Evolutionary conservation across 1,284 basidiomycete species (phyloP), one percentile per base, ranked within the genome.

Genomic region (Ceratobasidium sp.): DNA sequence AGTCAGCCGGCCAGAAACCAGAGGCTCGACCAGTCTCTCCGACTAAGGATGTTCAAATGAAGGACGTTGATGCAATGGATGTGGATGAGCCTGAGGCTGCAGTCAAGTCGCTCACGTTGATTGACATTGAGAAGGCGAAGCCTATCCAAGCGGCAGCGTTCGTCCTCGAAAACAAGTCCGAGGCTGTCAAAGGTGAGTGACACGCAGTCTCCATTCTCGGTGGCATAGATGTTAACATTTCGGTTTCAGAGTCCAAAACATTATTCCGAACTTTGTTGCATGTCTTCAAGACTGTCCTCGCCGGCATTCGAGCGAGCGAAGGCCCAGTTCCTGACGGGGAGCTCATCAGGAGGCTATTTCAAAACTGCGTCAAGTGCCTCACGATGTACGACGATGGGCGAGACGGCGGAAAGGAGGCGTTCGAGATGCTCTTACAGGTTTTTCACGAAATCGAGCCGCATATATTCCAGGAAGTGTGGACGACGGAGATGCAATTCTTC

Each of bases 381-480:
- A 89, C 92, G 15, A 87, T 97, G 64, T 95, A 95, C 83, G 96
- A 98, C 80, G 94, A 97, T 79, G 88, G 90, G 54, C 90, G 92
- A 66, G 96, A 98, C 79, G 91, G 93, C 77, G 71, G 73, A 22
- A 94, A 91, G 77, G 96, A 98, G 81, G 91, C 92, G 17, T 90
- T 97, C 82, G 97, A 99, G 78, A 91, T 92, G 86, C 91, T 99
- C 77, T 91, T 90, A 4, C 88, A 89, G 49, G 91, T 93, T 73
- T 89, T 97, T 51, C 84, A 90, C 56, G 93, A 96, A 81, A 89
- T 96, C 79, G 94, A 98, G 82, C 87, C 94, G 4, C 94, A 97
- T 82, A 92, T 96, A 78, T 97, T 98, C 83, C 94, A 97, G 82
- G 95, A 98, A 83, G 93, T 98, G 29, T 98, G 94, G 96, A 95